These are phyloP conservation scores for Schoenoplectus triqueter DNA, from an alignment of 202 grass and related monocot genomes.

Conservation along the genomic window DNA sequence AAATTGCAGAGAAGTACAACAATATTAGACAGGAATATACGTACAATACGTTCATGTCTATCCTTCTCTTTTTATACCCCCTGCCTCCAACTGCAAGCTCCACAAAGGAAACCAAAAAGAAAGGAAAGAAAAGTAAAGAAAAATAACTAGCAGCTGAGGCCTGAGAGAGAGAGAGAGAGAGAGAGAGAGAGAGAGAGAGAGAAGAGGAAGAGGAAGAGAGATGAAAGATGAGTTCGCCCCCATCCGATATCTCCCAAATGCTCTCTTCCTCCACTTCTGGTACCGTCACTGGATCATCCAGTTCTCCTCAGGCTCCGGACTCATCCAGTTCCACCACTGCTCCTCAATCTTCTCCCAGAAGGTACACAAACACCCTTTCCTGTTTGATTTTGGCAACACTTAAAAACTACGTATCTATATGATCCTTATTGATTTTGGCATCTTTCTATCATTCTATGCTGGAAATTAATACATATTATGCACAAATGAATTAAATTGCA, in stretches of 20 bases:
- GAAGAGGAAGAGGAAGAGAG: conserved; percentile 33
- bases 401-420: neutral
- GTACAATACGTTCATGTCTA: too few species aligned
- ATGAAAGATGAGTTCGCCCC: conserved; percentile 31
- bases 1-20: neutral
- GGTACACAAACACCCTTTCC: neutral
- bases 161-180: neutral
- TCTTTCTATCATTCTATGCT: neutral
- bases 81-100: neutral
- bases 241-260: conserved; percentile 39
- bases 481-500: neutral
- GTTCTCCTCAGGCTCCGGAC: conserved; percentile 14
- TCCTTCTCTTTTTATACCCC: conserved; percentile 29
- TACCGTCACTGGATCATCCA: conserved; percentile 20
- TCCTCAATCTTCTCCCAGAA: conserved; percentile 24
- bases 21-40: neutral
- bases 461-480: neutral
- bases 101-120: neutral
- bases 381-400: too few species aligned
- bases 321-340: conserved; percentile 7
- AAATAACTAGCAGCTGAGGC: neutral
- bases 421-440: neutral
- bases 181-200: neutral
- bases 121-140: neutral
- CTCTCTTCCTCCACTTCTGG: conserved; percentile 44